phyloP scores from a whole-genome alignment of 148 eudicot species.

The Limonium bicolor region DNA sequence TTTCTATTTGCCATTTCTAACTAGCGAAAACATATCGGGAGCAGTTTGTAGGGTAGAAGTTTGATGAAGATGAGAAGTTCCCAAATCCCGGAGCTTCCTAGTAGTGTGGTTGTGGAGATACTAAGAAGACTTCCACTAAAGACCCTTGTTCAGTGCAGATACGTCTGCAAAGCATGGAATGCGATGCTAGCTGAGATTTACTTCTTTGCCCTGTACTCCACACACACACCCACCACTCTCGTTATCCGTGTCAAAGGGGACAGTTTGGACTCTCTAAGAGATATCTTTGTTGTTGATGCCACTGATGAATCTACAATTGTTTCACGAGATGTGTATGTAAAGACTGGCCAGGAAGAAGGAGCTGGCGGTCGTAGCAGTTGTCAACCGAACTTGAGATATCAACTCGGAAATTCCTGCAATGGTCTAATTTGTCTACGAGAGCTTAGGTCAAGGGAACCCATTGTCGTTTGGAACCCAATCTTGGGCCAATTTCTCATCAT shows the following conservation, averaged over 20 bases:
- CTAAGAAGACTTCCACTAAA: conserved; percentile 22
- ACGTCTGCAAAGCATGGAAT: conserved; percentile 35
- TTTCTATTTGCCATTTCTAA: no score
- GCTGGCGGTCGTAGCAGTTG: not conserved
- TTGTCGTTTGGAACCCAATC: conserved; percentile 22
- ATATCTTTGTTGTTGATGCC: conserved; percentile 9
- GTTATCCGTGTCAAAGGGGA: conserved; percentile 13
- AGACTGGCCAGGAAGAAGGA: not conserved
- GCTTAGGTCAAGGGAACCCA: conserved; percentile 12
- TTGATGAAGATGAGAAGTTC: conserved; percentile 3
- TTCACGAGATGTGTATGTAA: not conserved
- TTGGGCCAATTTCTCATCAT: conserved; percentile 13
- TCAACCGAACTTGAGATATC: conserved; percentile 6
- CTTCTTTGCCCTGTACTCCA: conserved; percentile 13
- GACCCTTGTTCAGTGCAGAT: conserved; percentile 18
- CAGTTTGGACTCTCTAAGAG: conserved; percentile 1
- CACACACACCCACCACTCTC: conserved; percentile 11
- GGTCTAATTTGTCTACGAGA: conserved; percentile 24
- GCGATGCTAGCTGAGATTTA: conserved; percentile 14
- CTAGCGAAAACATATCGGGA: no score
- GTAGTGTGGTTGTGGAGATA: conserved; percentile 20
- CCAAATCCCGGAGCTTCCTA: conserved; percentile 14
- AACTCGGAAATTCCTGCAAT: conserved; percentile 26
- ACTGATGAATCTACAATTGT: not conserved
- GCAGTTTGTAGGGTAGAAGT: no score